A percentile compares a stretch with the other conserved stretches of the same genome.
These are phyloP conservation scores for Cylindrodendrum hubeiense DNA, from an alignment of 2,329 filamentous ascomycete species.

Conservation along the genomic window DNA sequence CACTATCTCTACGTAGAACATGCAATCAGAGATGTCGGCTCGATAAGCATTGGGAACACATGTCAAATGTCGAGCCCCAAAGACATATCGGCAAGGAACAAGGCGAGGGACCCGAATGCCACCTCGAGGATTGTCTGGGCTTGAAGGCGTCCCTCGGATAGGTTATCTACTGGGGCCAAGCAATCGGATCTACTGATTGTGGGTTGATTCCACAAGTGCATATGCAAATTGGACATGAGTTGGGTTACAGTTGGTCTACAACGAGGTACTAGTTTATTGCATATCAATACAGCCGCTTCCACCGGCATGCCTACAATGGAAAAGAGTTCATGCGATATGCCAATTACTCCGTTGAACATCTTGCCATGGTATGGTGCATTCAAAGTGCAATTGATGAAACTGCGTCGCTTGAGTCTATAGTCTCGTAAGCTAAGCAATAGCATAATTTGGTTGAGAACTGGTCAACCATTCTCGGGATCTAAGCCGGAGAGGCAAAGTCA, in stretches of 20 bases:
- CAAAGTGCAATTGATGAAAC: too few relatives aligned
- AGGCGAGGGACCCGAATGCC: not conserved
- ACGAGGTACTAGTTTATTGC: not conserved
- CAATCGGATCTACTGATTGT: not conserved
- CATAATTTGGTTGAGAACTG: not conserved
- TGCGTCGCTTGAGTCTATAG: too few relatives aligned
- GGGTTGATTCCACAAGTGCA: not conserved
- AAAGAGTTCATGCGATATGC: conserved; percentile 6
- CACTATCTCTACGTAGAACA: not conserved
- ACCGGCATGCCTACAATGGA: not conserved
- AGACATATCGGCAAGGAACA: not conserved
- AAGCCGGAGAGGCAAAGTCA: not conserved
- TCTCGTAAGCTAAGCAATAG: too few relatives aligned
- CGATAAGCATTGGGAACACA: not conserved
- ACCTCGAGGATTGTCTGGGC: not conserved
- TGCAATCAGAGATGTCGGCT: not conserved
- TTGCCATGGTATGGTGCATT: too few relatives aligned
- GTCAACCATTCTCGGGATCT: not conserved
- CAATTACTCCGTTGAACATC: not conserved
- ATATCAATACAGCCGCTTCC: not conserved
- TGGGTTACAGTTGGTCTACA: conserved; percentile 11
- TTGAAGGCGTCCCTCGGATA: not conserved
- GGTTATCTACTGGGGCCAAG: not conserved
- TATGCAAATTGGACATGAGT: conserved; percentile 2
- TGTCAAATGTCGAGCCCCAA: not conserved